phyloP scores from a whole-genome alignment of 1,284 basidiomycete genomes.

The Psilocybe mexicana region DNA sequence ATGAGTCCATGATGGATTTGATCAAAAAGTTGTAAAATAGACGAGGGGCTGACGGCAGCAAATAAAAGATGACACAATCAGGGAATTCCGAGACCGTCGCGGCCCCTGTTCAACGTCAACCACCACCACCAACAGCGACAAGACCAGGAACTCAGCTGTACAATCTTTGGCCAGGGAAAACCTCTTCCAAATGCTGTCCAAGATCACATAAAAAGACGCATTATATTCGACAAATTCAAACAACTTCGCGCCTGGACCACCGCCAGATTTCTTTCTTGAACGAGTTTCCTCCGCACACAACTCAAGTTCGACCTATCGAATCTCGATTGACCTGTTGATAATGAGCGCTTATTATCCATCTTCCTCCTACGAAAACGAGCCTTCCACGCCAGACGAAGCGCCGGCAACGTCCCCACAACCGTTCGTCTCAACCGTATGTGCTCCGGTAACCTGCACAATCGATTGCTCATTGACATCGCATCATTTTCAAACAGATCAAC shows the following conservation, averaged over 20 bases:
- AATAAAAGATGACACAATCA: not conserved
- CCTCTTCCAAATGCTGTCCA: not conserved
- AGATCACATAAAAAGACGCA: not conserved
- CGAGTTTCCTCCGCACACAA: too few species aligned
- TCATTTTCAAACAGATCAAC: slow-evolving; percentile 1
- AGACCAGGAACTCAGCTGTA: too few species aligned
- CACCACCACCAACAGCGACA: not conserved
- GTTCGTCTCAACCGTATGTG: not conserved
- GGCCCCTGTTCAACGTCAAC: not conserved
- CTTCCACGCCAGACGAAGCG: not conserved
- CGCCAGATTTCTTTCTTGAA: too few species aligned
- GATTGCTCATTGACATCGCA: not conserved
- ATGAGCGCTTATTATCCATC: slow-evolving; percentile 7
- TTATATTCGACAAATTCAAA: not conserved
- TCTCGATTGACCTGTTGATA: not conserved
- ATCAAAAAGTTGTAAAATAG: too few species aligned
- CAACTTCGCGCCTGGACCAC: too few species aligned
- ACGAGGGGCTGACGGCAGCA: not conserved
- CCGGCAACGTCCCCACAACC: not conserved
- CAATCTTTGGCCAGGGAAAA: not conserved
- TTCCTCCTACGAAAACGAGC: not conserved
- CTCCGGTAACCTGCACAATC: not conserved
- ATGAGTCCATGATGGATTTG: too few species aligned
- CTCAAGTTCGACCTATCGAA: not conserved
- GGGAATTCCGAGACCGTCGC: not conserved